These are phyloP conservation scores for Colletotrichum cereale DNA, from an alignment of 2,329 filamentous ascomycete species.

Conservation along the genomic window DNA sequence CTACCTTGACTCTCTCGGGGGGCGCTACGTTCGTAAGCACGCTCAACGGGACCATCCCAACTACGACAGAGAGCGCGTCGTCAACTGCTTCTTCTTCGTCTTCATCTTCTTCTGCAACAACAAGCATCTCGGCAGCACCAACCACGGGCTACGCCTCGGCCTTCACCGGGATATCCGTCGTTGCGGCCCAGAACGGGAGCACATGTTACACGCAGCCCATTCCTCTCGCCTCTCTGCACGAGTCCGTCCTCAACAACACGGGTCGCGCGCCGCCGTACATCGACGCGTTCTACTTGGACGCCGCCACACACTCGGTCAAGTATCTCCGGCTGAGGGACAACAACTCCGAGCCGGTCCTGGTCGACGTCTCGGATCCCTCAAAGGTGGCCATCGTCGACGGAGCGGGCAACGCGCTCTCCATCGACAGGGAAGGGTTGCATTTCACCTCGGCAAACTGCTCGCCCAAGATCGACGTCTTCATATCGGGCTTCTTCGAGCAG, in stretches of 20 bases:
- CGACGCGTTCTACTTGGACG: slow-evolving; percentile 52
- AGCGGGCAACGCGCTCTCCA: slow-evolving; percentile 48
- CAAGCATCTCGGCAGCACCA: not conserved
- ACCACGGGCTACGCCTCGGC: slow-evolving; percentile 7
- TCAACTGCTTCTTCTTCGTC: not conserved
- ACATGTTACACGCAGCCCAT: slow-evolving; percentile 31
- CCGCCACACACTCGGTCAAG: slow-evolving; percentile 48
- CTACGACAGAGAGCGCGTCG: not conserved
- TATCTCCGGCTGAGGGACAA: slow-evolving; percentile 51
- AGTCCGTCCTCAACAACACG: slow-evolving; percentile 48
- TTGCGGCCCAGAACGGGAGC: slow-evolving; percentile 15
- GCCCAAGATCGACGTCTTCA: slow-evolving; percentile 49
- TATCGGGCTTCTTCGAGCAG: slow-evolving; percentile 51
- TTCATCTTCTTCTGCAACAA: not conserved
- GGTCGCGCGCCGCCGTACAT: slow-evolving; percentile 50
- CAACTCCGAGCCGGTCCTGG: slow-evolving; percentile 44
- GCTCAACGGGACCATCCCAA: not conserved
- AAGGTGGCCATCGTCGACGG: slow-evolving; percentile 49
- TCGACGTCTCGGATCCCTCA: slow-evolving; percentile 52
- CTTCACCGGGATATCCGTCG: slow-evolving; percentile 32
- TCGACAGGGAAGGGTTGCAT: slow-evolving; percentile 51
- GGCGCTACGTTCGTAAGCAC: slow-evolving; percentile 3
- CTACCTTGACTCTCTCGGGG: not conserved
- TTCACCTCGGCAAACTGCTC: slow-evolving; percentile 51
- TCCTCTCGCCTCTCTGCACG: slow-evolving; percentile 39